Evolutionary conservation across 2,329 filamentous ascomycete genomes (phyloP), one percentile per base, ranked within the genome.

Genomic region (Hirsutella thompsonii): DNA sequence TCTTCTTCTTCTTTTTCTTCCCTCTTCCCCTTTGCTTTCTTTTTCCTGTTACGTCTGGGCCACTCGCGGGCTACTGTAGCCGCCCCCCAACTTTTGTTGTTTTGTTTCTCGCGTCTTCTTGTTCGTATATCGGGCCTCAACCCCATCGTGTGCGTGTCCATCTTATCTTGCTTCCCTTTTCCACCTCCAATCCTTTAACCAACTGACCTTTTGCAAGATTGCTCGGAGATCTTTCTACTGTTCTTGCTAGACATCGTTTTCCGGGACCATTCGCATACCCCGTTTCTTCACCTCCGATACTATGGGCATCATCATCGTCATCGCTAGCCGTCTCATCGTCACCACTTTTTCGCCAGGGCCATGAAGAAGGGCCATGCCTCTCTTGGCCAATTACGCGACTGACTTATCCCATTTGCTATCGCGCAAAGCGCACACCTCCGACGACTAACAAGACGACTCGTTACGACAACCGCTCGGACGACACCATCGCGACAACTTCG

Each of bases 281-380:
- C 4, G 6, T n/a, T 8, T 18, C n/a, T 18, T 18, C 32, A 32
- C 30, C 4, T 18, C n/a, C 32, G 32, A 14, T 33, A 46, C 42
- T 42, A 49, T 49, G 46, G 30, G 38, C 46, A 47, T 45, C 44
- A 46, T 46, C 42, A 49, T 45, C 42, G 18, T 34, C 35, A 40
- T 35, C 36, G 26, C 44, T 16, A 42, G 29, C 40, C 46, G 42
- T 11, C 35, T 40, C 54, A 52, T 42, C 52, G 56, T 32, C 50
- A 42, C 53, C 51, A 39, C 45, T 48, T 57, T 36, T 54, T 58
- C 41, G 58, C 56, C 49, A 55, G 42, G 61, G 55, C 44, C 58
- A 60, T 39, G 59, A 66, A 41, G 47, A 43, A 47, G 53, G 44
- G 52, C 20, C 43, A 48, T 47, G 46, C 42, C 40, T 28, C 23